These are phyloP conservation scores for Stagonosporopsis vannaccii DNA, from an alignment of 2,329 filamentous ascomycete species.

Conservation along the genomic window DNA sequence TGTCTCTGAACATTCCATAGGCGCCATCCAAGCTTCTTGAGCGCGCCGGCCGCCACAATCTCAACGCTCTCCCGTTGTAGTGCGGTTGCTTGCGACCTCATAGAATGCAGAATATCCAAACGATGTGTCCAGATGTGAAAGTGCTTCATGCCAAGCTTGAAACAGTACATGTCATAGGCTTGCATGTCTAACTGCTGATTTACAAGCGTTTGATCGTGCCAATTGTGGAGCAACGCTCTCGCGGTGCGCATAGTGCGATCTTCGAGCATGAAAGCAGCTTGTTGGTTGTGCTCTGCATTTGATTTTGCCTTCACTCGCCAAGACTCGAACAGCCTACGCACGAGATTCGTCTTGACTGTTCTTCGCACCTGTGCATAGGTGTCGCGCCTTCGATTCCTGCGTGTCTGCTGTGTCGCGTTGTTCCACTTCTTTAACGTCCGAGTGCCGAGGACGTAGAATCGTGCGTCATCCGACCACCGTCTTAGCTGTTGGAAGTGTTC, in stretches of 20 bases:
- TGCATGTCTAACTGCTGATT: constrained; percentile 29
- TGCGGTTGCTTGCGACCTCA: constrained; percentile 54
- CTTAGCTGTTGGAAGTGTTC: constrained; percentile 58
- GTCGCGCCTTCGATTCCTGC: constrained; percentile 62
- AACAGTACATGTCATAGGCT: constrained; percentile 33
- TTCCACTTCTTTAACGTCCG: constrained; percentile 61
- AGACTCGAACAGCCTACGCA: constrained; percentile 48
- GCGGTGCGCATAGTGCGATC: constrained; percentile 31
- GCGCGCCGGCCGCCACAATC: constrained; percentile 54
- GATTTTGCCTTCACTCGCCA: constrained; percentile 45
- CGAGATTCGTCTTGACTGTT: constrained; percentile 62
- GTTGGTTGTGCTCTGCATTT: constrained; percentile 31
- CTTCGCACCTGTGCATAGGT: constrained; percentile 63
- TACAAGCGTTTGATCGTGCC: constrained; percentile 51
- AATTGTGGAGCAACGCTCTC: constrained; percentile 50
- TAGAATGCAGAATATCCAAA: constrained; percentile 30
- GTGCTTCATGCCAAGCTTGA: constrained; percentile 41
- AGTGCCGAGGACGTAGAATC: constrained; percentile 63
- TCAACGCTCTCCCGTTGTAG: constrained; percentile 58
- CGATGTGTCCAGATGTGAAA: constrained; percentile 39
- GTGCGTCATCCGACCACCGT: constrained; percentile 62
- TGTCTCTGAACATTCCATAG: constrained; percentile 63
- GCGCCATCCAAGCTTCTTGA: constrained; percentile 66
- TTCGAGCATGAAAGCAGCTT: constrained; percentile 42
- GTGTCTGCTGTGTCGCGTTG: constrained; percentile 57